phyloP scores from a whole-genome alignment of 495 filamentous ascomycete genomes.

The Penicillium crystallinum region DNA sequence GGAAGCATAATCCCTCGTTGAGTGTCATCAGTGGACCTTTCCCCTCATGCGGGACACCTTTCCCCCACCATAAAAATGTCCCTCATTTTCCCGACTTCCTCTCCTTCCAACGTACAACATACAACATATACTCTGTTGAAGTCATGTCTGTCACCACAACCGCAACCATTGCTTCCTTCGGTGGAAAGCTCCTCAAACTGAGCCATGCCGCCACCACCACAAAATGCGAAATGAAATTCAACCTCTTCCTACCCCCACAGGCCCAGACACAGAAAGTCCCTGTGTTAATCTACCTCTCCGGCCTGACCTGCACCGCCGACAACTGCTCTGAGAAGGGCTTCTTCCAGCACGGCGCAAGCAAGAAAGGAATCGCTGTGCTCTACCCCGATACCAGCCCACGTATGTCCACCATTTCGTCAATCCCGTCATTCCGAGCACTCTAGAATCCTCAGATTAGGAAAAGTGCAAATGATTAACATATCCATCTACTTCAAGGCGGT shows the following conservation, averaged over 20 bases:
- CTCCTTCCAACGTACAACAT: conserved; percentile 2
- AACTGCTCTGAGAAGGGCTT: conserved; percentile 95
- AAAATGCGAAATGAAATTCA: conserved; percentile 62
- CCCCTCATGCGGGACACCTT: conserved; percentile 5
- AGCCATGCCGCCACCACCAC: conserved; percentile 69
- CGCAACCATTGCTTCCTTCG: conserved; percentile 86
- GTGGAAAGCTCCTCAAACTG: conserved; percentile 92
- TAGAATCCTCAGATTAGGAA: not conserved
- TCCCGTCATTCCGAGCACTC: not conserved
- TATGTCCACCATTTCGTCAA: conserved; percentile 28
- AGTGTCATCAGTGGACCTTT: not conserved
- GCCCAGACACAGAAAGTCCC: conserved; percentile 60
- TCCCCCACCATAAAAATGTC: conserved; percentile 5
- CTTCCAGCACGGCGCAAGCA: conserved; percentile 75
- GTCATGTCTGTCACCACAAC: conserved; percentile 86
- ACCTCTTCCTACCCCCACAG: conserved; percentile 62
- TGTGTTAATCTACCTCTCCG: conserved; percentile 89
- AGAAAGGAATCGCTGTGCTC: conserved; percentile 77
- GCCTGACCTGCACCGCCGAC: conserved; percentile 90
- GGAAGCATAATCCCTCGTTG: not conserved
- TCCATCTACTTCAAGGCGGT: conserved; percentile 43
- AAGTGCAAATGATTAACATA: not conserved
- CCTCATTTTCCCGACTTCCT: not conserved
- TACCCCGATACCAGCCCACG: conserved; percentile 94
- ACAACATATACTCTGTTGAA: too few relatives aligned